Evolutionary conservation across 2,329 filamentous ascomycete genomes (phyloP).

Genomic region (Fusarium abutilonis): DNA sequence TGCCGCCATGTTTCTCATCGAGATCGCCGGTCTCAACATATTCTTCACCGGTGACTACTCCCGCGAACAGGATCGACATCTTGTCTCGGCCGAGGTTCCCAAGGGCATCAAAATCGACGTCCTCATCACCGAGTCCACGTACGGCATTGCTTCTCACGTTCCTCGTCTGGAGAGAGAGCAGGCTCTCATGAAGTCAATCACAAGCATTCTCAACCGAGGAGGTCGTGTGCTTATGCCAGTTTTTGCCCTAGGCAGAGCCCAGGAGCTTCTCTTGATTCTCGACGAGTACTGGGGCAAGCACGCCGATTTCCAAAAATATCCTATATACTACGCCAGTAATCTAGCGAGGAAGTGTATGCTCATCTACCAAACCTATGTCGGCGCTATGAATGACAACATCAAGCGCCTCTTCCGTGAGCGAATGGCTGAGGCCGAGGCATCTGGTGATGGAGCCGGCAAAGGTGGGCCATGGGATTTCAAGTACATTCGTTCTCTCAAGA

Average conservation of each 20-base stretch:
- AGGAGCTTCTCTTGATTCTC: slow-evolving; percentile 91
- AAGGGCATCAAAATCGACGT: slow-evolving; percentile 92
- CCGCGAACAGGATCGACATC: slow-evolving; percentile 91
- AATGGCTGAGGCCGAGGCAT: slow-evolving; percentile 88
- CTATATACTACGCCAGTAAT: slow-evolving; percentile 98
- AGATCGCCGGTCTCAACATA: slow-evolving; percentile 95
- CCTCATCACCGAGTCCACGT: slow-evolving; percentile 96
- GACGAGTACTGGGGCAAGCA: slow-evolving; percentile 98
- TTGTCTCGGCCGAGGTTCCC: slow-evolving; percentile 92
- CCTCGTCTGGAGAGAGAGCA: slow-evolving; percentile 91
- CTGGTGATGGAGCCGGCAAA: slow-evolving; percentile 76
- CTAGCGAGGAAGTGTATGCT: slow-evolving; percentile 97
- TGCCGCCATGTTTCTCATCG: slow-evolving; percentile 97
- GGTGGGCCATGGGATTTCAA: slow-evolving; percentile 97
- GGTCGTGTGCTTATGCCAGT: slow-evolving; percentile 94
- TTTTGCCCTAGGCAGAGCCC: slow-evolving; percentile 91
- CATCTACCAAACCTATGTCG: slow-evolving; percentile 97
- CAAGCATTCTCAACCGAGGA: slow-evolving; percentile 87
- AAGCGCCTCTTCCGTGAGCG: slow-evolving; percentile 92
- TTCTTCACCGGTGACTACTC: slow-evolving; percentile 99
- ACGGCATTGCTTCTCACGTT: slow-evolving; percentile 93
- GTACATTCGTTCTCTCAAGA: slow-evolving; percentile 90
- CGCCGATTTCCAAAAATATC: slow-evolving; percentile 84
- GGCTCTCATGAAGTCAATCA: slow-evolving; percentile 94
- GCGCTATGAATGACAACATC: slow-evolving; percentile 99